Base-by-base conservation (phyloP, 2,329 filamentous ascomycete genomes). In the Clonostachys chloroleuca region DNA sequence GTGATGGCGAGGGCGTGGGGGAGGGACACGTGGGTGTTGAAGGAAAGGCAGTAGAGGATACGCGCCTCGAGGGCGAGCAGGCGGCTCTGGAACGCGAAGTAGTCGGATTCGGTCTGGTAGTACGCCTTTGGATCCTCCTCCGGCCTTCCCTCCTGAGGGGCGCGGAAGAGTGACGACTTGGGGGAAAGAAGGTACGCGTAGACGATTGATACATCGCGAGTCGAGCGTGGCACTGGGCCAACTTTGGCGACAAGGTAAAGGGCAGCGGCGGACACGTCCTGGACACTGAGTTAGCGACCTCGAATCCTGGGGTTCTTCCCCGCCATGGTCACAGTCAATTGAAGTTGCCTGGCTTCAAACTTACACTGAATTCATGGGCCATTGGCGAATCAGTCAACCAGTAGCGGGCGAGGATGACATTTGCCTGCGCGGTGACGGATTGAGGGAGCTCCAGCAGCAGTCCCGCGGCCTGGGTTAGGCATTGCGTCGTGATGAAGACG, bases 1-100 rank as follows among this genome's bases (percentile, higher is more conserved):
- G 92, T 96, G 49, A 97, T 80, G 49, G 89, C 89, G 13, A 97
- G 80, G 0, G 87, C 80, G 60, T 97, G 89, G 0, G 94, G 94
- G 1, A 96, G 77, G 1, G 89, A 83, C 12, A 95, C 89, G 55
- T 94, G 89, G 2, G 86, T 88, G 58, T 95, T 81, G 65, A 96
- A 97, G 13, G 84, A 84, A 1, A 96, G 74, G 0, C 82, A 76
- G 50, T 83, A 82, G 2, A 97, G 77, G 16, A 97, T 82, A 39
- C 84, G 81, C 5, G 86, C 81, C 66, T 99, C 94, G 43, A 85
- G 78, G n/a, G 77, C 70, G 41, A 95, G 77, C 6, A 97, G 74
- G 13, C 77, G 74, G 17, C 73, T 68, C 53, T 86, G 81, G 56
- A 81, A 81, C 48, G 74, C 62, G 50, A 84, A 78, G 67, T 92